Evolutionary conservation across 1,284 basidiomycete species (phyloP).

Genomic region (Sanguinoderma infundibulare): DNA sequence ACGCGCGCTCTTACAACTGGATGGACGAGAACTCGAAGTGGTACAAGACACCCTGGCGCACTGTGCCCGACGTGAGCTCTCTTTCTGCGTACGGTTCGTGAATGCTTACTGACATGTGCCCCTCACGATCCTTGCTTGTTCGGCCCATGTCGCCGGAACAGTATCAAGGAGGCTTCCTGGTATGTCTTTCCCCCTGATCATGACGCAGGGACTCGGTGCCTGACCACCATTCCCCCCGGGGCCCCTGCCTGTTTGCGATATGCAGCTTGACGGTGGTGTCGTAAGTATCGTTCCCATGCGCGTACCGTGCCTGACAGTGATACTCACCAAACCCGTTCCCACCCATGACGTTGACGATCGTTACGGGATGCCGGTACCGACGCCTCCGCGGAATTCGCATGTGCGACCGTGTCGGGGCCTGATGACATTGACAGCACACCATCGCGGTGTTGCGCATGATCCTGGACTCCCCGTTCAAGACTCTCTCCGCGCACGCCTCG

Average conservation of each 20-base stretch:
- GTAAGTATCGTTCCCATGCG: slow-evolving; percentile 43
- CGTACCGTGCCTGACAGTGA: slow-evolving; percentile 1
- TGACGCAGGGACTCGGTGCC: slow-evolving; percentile 5
- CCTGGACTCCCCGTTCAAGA: slow-evolving; percentile 55
- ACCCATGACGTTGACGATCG: neutral
- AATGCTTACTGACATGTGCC: neutral
- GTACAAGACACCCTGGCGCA: slow-evolving; percentile 85
- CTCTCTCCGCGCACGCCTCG: slow-evolving; percentile 67
- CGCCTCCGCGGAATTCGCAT: neutral
- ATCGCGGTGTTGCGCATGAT: slow-evolving; percentile 64
- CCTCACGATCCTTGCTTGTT: neutral
- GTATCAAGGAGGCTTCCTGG: slow-evolving; percentile 85
- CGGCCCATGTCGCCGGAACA: slow-evolving; percentile 32
- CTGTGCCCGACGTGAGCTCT: slow-evolving; percentile 71
- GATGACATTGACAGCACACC: slow-evolving; percentile 59
- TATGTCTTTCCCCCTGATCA: slow-evolving; percentile 39
- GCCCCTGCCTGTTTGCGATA: slow-evolving; percentile 6
- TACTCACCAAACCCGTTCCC: neutral
- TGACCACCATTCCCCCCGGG: slow-evolving; percentile 19
- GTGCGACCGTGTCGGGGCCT: neutral
- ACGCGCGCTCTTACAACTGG: slow-evolving; percentile 55
- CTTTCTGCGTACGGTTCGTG: neutral
- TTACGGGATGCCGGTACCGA: neutral
- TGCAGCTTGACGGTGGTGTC: slow-evolving; percentile 72
- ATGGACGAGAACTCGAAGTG: slow-evolving; percentile 70